Base-by-base conservation (phyloP, 495 filamentous ascomycete genomes). In the Aspergillus olivimuriae region DNA sequence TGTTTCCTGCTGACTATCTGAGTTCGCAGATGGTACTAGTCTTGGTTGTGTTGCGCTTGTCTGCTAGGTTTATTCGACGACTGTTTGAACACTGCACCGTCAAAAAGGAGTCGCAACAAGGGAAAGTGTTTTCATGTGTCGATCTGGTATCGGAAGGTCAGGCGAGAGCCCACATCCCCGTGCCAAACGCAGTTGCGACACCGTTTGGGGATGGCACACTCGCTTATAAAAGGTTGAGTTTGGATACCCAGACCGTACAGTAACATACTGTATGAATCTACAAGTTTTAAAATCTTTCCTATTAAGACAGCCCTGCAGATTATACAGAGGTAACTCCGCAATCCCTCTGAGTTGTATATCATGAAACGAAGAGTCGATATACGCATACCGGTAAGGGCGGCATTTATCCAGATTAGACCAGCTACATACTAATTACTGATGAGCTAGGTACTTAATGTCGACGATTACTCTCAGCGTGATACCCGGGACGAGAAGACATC, bases 371-470 rank as follows among this genome's bases (percentile, higher is more conserved):
- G 38, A 26, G 38, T 41, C 38, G 20, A 41, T 41, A 14, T 41
- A 24, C 20, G 20, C 38, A 41, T 30, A 14, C 38, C 21, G 30
- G 38, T 41, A 41, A 41, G 38, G 38, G 38, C 22, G 23, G 26
- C 26, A 42, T 42, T 42, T 12, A 42, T 42, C 39, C 39, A 42
- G 39, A 42, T 31, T 42, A 15, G 26, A 31, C 21, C 39, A 42
- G 39, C 22, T 19, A 42, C 10, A 42, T 42, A 42, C 39, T 42
- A 42, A 42, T 42, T 42, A 33, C 39, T 42, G 24, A 31, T 42
- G 39, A 32, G 11, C 39, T 8, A 42, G 39, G 33, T 42, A 42
- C 39, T 42, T 19, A 42, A 42, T 42, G 39, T n/a, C n/a, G n/a
- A n/a, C n/a, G n/a, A 31, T 32, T 19, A 42, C 39, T 33, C 39